Base-by-base conservation (phyloP, 208 protist genomes). In the Trypanosoma caninum region DNA sequence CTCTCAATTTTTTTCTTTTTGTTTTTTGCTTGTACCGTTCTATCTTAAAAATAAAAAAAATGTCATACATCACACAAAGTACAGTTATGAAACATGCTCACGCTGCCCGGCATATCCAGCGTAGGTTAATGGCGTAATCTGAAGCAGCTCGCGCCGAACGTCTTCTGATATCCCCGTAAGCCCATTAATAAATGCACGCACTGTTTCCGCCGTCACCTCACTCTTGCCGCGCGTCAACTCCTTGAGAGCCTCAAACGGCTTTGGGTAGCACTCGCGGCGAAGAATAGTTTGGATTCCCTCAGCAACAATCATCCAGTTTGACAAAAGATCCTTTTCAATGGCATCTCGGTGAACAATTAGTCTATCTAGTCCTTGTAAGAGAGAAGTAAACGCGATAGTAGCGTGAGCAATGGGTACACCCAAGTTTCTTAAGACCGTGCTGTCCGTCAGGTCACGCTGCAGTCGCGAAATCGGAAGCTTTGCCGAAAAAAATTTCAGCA, bases 231-330 rank as follows among this genome's bases (percentile, higher is more conserved):
- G 89, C 2, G 96, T 98, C 27, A 97, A 68, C 40, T 96, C 83
- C 65, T 97, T 97, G 13, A 97, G 80, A 4, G 92, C 91, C 65
- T 98, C 93, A 65, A 97, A 98, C 31, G 93, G 93, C 70, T 91
- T 87, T 33, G 80, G 83, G 72, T 91, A 96, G 34, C 84, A 84
- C 69, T 97, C 90, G 20, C 92, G 82, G 34, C 96, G 85, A 61
- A 98, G 87, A 16, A 98, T 72, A 0, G 95, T 98, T 70, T 98
- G 97, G 53, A 98, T 97, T 6, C 93, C 95, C 70, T 98, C 95
- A 31, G 91, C 73, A 6, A 98, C 84, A 3, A 98, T 95, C 13
- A 90, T 91, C 95, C 96, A 98, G 75, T 98, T 97, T 27, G 56
- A 22, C 20, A 84, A 75, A 7, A 98, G 72, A 69, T 98, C 97